Percentiles rank a stretch among this genome's conserved stretches.
phyloP scores from a whole-genome alignment of 176 grass and related monocot genomes.

The maize (Zea mays) region DNA sequence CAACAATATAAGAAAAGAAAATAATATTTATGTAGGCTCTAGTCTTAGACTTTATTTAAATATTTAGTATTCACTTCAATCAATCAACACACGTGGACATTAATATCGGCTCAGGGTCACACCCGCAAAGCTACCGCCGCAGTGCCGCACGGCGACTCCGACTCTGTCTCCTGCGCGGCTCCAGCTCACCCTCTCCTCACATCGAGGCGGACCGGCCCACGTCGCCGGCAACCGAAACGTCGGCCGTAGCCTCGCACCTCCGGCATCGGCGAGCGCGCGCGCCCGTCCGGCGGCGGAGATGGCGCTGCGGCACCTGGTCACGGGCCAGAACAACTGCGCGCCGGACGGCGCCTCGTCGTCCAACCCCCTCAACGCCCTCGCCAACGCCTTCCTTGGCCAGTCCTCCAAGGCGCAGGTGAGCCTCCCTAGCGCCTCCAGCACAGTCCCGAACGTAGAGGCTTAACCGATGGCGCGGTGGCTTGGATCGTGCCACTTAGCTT shows the following conservation, averaged over 20 bases:
- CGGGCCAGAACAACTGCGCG: constrained; percentile 69
- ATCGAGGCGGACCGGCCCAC: constrained; percentile 12
- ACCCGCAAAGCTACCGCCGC: constrained; percentile 40
- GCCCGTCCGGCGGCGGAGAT: constrained; percentile 41
- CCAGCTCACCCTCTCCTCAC: background rate
- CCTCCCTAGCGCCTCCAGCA: background rate
- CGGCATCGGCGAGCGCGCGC: background rate
- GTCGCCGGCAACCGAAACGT: constrained; percentile 34
- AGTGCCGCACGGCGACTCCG: constrained; percentile 11
- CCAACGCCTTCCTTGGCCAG: constrained; percentile 79
- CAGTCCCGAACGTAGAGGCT: background rate
- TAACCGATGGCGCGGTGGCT: background rate
- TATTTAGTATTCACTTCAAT: too few species aligned
- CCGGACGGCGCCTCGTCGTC: constrained; percentile 78
- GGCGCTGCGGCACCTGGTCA: constrained; percentile 85
- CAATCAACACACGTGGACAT: too few species aligned
- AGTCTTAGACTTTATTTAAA: too few species aligned
- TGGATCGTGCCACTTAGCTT: constrained; percentile 13
- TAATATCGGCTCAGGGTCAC: constrained; percentile 39
- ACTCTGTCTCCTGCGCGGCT: background rate
- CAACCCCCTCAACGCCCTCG: constrained; percentile 71
- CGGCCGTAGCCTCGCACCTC: background rate
- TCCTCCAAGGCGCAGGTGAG: constrained; percentile 70
- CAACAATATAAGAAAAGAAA: too few species aligned
- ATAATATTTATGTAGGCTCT: too few species aligned